phyloP scores from a whole-genome alignment of 495 filamentous ascomycete genomes.

The Aspergillus mulundensis region DNA sequence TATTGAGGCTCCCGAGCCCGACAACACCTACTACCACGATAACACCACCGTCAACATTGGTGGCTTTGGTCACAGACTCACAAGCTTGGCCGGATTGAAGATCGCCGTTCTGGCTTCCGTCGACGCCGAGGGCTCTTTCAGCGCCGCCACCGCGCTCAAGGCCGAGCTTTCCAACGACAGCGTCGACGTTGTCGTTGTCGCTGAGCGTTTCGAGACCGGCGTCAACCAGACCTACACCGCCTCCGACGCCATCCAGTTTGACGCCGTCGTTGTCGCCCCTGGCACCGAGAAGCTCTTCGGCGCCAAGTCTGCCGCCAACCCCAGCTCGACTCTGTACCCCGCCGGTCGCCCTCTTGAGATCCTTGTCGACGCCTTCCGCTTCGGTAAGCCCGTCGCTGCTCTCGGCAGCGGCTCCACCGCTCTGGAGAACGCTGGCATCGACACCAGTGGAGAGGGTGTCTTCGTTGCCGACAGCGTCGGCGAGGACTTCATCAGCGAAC shows the following conservation, averaged over 20 bases:
- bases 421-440: conserved; percentile 42
- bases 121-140: conserved; percentile 31
- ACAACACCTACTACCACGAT: conserved; percentile 63
- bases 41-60: conserved; percentile 63
- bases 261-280: conserved; percentile 60
- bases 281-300: conserved; percentile 55
- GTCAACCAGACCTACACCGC: conserved; percentile 68
- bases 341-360: conserved; percentile 61
- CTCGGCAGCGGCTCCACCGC: conserved; percentile 46
- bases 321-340: conserved; percentile 55
- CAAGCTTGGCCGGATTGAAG: conserved; percentile 58
- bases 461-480: conserved; percentile 31
- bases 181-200: conserved; percentile 59
- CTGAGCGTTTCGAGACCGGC: conserved; percentile 51
- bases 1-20: conserved; percentile 51
- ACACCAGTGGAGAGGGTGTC: conserved; percentile 45
- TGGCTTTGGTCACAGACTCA: conserved; percentile 54
- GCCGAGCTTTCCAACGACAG: conserved; percentile 40
- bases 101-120: conserved; percentile 62
- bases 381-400: conserved; percentile 68
- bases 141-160: conserved; percentile 47
- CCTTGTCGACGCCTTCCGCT: conserved; percentile 60
- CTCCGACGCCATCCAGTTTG: conserved; percentile 67
- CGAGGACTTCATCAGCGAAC: conserved; percentile 36
- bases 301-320: conserved; percentile 18